Percentiles rank a stretch among this genome's conserved stretches.
phyloP scores from a whole-genome alignment of 805 yeast genomes.

The Wickerhamomyces sydowiorum region DNA sequence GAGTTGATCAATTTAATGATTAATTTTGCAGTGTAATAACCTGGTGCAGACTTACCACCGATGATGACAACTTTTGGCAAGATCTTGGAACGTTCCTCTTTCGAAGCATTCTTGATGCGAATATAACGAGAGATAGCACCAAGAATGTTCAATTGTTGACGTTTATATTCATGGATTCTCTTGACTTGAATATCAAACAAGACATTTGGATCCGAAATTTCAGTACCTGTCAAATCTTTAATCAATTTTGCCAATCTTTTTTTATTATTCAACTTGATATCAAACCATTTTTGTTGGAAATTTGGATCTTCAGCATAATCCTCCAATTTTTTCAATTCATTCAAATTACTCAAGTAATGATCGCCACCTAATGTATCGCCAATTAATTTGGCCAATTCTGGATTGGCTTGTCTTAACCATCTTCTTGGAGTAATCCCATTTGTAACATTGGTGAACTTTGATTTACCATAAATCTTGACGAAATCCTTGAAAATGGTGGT shows the following conservation, averaged over 20 bases:
- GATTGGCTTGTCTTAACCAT: slow-evolving; percentile 94
- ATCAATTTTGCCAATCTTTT: slow-evolving; percentile 59
- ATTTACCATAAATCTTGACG: slow-evolving; percentile 73
- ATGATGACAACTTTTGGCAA: slow-evolving; percentile 75
- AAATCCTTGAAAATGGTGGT: slow-evolving; percentile 89
- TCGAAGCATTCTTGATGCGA: slow-evolving; percentile 61
- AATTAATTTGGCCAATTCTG: slow-evolving; percentile 69
- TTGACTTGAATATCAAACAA: slow-evolving; percentile 90
- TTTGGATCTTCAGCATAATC: slow-evolving; percentile 59
- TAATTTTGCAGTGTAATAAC: slow-evolving; percentile 90
- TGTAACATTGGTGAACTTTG: slow-evolving; percentile 86
- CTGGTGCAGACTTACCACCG: slow-evolving; percentile 98
- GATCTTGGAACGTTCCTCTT: slow-evolving; percentile 52
- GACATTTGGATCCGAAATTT: slow-evolving; percentile 62
- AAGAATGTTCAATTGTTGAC: slow-evolving; percentile 89
- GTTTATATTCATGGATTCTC: slow-evolving; percentile 92
- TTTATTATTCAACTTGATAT: slow-evolving; percentile 67
- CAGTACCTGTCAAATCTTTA: slow-evolving; percentile 49
- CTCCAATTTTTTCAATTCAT: slow-evolving; percentile 60
- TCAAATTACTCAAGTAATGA: slow-evolving; percentile 63
- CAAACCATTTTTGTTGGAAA: slow-evolving; percentile 67
- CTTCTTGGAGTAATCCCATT: slow-evolving; percentile 96
- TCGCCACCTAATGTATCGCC: slow-evolving; percentile 65
- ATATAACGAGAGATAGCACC: slow-evolving; percentile 84
- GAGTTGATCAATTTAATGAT: slow-evolving; percentile 81